Percentiles rank a stretch among this genome's conserved stretches.
phyloP scores from a whole-genome alignment of 805 yeast species.

The Priceomyces melissophilus region DNA sequence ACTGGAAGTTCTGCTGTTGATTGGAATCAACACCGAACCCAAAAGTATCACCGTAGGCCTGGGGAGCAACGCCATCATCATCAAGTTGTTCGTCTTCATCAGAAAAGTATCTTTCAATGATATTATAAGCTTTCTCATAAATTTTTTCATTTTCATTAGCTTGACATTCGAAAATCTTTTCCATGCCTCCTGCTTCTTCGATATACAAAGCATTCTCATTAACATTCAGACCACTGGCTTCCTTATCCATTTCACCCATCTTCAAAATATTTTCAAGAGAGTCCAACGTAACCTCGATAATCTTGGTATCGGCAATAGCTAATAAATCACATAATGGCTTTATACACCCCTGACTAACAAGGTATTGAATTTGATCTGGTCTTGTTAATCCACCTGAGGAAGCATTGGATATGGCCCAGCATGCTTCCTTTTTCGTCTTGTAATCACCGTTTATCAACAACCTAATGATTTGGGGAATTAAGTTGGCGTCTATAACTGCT shows the following conservation, averaged over 20 bases:
- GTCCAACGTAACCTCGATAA: conserved; percentile 92
- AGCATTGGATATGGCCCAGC: conserved; percentile 99
- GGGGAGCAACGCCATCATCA: conserved; percentile 66
- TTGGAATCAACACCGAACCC: conserved; percentile 75
- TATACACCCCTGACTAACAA: conserved; percentile 93
- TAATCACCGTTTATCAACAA: conserved; percentile 80
- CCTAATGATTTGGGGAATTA: conserved; percentile 87
- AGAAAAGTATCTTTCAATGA: conserved; percentile 87
- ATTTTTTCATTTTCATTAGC: conserved; percentile 87
- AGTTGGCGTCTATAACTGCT: conserved; percentile 91
- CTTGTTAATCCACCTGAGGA: conserved; percentile 89
- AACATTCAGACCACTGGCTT: conserved; percentile 59
- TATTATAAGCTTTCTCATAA: conserved; percentile 83
- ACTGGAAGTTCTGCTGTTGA: conserved; percentile 55
- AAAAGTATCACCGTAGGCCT: conserved; percentile 76
- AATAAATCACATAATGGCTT: conserved; percentile 94
- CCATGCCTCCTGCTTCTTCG: conserved; percentile 99
- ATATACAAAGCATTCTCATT: conserved; percentile 89
- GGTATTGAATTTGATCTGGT: conserved; percentile 91
- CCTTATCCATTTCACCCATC: conserved; percentile 92
- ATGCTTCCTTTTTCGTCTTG: conserved; percentile 96
- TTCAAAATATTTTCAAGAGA: conserved; percentile 90
- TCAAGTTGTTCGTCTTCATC: conserved; percentile 74
- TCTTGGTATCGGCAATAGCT: conserved; percentile 82
- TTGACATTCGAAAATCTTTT: conserved; percentile 91